phyloP scores from a whole-genome alignment of 1,284 basidiomycete species.

The Vanrija pseudolonga region DNA sequence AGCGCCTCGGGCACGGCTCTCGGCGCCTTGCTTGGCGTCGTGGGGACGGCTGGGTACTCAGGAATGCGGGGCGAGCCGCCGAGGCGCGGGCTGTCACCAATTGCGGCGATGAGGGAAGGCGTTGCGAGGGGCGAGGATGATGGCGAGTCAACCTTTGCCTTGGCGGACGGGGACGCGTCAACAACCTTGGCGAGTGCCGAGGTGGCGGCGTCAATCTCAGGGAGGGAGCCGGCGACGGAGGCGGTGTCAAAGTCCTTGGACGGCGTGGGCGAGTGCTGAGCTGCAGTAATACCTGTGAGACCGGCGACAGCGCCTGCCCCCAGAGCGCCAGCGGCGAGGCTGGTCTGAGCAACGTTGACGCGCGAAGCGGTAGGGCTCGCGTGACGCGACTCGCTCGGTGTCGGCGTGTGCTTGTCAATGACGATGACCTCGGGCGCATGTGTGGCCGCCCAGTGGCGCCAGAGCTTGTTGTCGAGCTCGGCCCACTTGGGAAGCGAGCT shows the following conservation, averaged over 20 bases:
- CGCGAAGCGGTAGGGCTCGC: background rate
- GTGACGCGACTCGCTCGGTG: background rate
- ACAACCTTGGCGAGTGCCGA: conserved; percentile 3
- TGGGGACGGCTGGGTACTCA: background rate
- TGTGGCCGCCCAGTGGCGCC: conserved; percentile 48
- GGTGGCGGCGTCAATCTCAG: conserved; percentile 7
- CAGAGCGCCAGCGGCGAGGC: background rate
- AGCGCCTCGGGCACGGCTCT: background rate
- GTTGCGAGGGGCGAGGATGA: too few relatives aligned
- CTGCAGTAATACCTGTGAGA: background rate
- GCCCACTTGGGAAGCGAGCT: conserved; percentile 67
- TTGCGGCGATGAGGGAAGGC: background rate
- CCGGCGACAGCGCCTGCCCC: background rate
- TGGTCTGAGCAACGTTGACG: background rate
- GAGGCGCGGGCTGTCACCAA: background rate
- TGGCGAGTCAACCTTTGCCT: background rate
- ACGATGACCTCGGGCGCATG: conserved; percentile 5
- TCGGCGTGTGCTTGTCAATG: background rate
- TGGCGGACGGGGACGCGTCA: background rate
- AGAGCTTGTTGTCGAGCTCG: conserved; percentile 66
- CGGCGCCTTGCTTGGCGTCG: background rate
- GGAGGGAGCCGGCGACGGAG: background rate
- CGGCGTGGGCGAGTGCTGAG: too few relatives aligned
- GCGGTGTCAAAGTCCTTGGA: too few relatives aligned
- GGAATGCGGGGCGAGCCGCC: background rate